Base-by-base conservation (phyloP, 805 yeast genomes). In the Spathaspora girioi region DNA sequence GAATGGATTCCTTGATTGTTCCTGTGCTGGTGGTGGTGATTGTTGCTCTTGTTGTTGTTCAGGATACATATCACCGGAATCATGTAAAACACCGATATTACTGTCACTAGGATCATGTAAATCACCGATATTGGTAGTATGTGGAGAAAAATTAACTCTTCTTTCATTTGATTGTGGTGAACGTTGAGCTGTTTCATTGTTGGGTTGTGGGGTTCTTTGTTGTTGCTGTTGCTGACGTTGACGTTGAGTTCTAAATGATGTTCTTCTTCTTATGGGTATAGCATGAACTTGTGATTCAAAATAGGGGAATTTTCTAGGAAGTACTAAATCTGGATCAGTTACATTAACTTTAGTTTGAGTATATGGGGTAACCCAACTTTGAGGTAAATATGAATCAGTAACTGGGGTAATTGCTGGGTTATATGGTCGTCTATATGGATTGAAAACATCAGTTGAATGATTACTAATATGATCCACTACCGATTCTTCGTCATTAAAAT, bases 331-430 rank as follows among this genome's bases (percentile, higher is more conserved):
- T 10, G 75, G 75, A 26, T 59, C 59, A 27, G 58, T 50, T 2
- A 54, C 17, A 2, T 26, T 17, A 8, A 56, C 54, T n/a, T 38
- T 31, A 15, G 58, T 54, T 14, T 27, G 31, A 10, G 49, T 42
- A 12, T 20, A 29, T 2, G 70, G 65, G 4, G 65, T 61, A 17
- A 67, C 66, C 73, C 73, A 71, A 43, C 56, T 56, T 50, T 71
- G 77, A 15, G 56, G 64, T 58, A 70, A 66, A 46, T 59, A 64
- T 3, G 71, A 60, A 55, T 73, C 77, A 2, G 76, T 71, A 26
- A 73, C 60, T 5, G 78, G 76, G 0, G 75, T 71, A 18, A 72
- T 60, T 3, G 59, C 15, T 7, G 74, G 69, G 49, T 64, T 67
- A 53, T 62, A 63, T 1, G 76, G 71, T 49, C 75, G 62, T 50